These are phyloP conservation scores for Euphorbia pulcherrima DNA, from an alignment of 345 rosid genomes.

Conservation along the genomic window DNA sequence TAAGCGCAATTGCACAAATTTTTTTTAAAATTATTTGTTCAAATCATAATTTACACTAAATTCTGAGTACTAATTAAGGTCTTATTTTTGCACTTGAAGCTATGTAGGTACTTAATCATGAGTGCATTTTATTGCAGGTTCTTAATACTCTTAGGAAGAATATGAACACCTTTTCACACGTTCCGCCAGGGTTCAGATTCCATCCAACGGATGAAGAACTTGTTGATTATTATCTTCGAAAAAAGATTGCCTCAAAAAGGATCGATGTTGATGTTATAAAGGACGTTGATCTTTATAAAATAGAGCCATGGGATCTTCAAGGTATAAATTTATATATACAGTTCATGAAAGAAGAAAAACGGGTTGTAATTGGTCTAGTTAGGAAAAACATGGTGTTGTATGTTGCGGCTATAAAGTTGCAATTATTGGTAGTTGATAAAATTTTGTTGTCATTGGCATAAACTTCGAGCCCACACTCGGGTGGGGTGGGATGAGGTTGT, in stretches of 20 bases:
- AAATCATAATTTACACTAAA: background rate
- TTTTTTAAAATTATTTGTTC: background rate
- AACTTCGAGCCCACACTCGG: too few species aligned
- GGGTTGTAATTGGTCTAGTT: too few species aligned
- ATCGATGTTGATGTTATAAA: constrained; percentile 29
- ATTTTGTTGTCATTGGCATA: too few species aligned
- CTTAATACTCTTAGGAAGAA: background rate
- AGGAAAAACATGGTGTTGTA: too few species aligned
- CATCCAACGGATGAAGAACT: constrained; percentile 31
- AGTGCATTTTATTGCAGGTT: background rate
- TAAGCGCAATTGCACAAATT: too few species aligned
- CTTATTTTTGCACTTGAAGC: background rate
- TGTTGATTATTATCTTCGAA: constrained; percentile 28
- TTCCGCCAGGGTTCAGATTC: constrained; percentile 30
- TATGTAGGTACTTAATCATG: too few species aligned
- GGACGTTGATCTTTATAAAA: constrained; percentile 30
- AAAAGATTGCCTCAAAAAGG: constrained; percentile 25
- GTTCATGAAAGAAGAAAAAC: too few species aligned
- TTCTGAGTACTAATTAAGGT: background rate
- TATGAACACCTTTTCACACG: constrained; percentile 24
- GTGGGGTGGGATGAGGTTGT: too few species aligned
- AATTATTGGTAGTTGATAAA: too few species aligned
- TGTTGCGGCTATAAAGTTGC: too few species aligned
- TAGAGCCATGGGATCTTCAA: constrained; percentile 34
- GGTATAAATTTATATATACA: constrained; percentile 1